Conservation (phyloP, 2,329 filamentous ascomycete genomes). For the Emericellopsis atlantica region DNA sequence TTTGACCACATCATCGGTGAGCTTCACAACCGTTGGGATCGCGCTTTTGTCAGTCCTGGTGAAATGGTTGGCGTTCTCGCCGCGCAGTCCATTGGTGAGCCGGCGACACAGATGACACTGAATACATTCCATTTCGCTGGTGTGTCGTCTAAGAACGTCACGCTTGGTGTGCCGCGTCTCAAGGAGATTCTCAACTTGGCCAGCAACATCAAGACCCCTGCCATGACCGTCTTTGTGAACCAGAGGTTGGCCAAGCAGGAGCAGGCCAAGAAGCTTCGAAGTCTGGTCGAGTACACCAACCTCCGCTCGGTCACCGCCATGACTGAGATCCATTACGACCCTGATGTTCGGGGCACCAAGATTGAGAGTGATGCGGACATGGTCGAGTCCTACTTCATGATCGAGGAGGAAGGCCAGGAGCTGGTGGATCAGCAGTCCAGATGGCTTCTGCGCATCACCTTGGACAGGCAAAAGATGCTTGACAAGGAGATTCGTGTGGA, state of each 20-base stretch:
- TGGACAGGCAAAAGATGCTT: conserved; percentile 87
- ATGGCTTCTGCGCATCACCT: conserved; percentile 87
- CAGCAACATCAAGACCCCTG: conserved; percentile 95
- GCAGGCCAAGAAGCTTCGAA: conserved; percentile 73
- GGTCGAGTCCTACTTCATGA: conserved; percentile 93
- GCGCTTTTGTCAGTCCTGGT: conserved; percentile 76
- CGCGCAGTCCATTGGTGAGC: conserved; percentile 96
- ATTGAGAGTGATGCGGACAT: conserved; percentile 85
- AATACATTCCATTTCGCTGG: conserved; percentile 99
- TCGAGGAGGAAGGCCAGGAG: conserved; percentile 62
- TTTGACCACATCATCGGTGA: conserved; percentile 89
- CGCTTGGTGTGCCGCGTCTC: conserved; percentile 93
- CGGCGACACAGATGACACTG: conserved; percentile 96
- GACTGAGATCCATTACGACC: conserved; percentile 96
- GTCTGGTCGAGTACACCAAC: conserved; percentile 86
- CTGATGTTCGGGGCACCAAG: conserved; percentile 71
- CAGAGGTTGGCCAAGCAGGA: conserved; percentile 56
- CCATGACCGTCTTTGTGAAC: conserved; percentile 84
- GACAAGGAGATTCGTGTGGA: conserved; percentile 89
- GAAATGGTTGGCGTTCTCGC: conserved; percentile 98
- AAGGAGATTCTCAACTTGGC: conserved; percentile 99
- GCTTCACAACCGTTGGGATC: conserved; percentile 76
- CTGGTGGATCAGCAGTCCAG: conserved; percentile 67
- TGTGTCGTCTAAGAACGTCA: conserved; percentile 99
- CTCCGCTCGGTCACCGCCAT: conserved; percentile 81